Evolutionary conservation across 2,329 filamentous ascomycete species (phyloP).

Genomic region (Microsporum canis): DNA sequence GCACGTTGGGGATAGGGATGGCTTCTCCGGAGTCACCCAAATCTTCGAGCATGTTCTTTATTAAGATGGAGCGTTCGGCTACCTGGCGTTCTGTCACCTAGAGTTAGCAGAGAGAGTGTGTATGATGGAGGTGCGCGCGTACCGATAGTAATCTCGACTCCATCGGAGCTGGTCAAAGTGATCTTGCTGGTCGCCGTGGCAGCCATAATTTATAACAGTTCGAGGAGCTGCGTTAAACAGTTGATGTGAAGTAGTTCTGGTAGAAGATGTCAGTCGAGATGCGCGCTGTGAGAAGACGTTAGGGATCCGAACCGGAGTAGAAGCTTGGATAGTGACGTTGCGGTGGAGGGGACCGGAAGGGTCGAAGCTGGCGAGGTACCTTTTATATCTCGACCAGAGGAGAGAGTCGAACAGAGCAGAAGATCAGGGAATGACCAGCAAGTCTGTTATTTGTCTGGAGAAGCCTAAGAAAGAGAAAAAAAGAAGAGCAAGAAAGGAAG

Average conservation of each 20-base stretch:
- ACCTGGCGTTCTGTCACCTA: slow-evolving; percentile 57
- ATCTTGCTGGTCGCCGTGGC: slow-evolving; percentile 25
- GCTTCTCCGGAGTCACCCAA: slow-evolving; percentile 53
- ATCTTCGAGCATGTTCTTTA: slow-evolving; percentile 98
- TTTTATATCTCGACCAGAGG: no score
- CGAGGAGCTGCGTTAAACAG: neutral
- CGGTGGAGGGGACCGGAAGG: no score
- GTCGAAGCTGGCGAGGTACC: no score
- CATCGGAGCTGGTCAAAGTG: slow-evolving; percentile 42
- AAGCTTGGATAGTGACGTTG: no score
- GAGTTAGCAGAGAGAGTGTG: slow-evolving; percentile 25
- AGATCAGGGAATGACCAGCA: neutral
- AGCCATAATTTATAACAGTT: slow-evolving; percentile 9
- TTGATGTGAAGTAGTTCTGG: neutral
- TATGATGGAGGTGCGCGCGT: slow-evolving; percentile 21
- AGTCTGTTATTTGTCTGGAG: neutral
- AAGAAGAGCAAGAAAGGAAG: neutral
- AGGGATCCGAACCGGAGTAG: no score
- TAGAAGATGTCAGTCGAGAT: neutral
- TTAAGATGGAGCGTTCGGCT: slow-evolving; percentile 81
- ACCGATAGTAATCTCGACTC: slow-evolving; percentile 41
- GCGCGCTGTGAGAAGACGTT: neutral
- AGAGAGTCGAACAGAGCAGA: neutral
- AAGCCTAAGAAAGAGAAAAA: neutral
- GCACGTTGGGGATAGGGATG: slow-evolving; percentile 59